Conservation (phyloP, 2,329 filamentous ascomycete species). For the Colletotrichum costaricense region DNA sequence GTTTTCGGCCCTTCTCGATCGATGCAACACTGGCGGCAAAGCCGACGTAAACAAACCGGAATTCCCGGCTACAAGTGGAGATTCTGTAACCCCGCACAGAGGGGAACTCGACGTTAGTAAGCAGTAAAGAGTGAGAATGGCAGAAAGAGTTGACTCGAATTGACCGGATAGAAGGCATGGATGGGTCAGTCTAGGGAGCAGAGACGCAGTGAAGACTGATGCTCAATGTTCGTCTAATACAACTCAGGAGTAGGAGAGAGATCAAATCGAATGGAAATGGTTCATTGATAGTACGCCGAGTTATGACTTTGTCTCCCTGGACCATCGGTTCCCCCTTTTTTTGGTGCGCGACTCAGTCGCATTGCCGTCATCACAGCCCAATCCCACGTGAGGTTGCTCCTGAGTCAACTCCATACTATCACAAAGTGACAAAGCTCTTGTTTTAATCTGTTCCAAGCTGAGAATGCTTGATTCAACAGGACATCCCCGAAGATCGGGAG, state of each 20-base stretch:
- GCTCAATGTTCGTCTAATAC: background rate
- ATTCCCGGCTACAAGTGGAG: constrained; percentile 13
- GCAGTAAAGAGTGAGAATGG: background rate
- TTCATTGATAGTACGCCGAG: background rate
- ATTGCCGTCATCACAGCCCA: background rate
- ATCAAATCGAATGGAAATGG: background rate
- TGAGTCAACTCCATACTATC: background rate
- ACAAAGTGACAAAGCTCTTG: background rate
- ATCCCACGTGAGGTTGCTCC: background rate
- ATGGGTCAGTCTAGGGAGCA: background rate
- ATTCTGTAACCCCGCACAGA: background rate
- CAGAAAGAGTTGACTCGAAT: background rate
- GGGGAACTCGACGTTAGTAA: background rate
- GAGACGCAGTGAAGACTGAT: background rate
- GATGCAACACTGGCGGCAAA: constrained; percentile 15
- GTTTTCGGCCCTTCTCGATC: constrained; percentile 16
- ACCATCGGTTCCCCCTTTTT: background rate
- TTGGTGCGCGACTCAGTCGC: background rate
- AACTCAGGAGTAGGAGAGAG: background rate
- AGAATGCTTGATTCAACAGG: background rate
- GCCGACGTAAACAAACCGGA: constrained; percentile 21
- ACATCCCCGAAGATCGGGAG: background rate
- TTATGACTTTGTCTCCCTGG: background rate
- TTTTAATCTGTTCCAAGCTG: background rate
- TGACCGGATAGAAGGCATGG: background rate